These are phyloP conservation scores for Carex littledalei DNA, from an alignment of 176 grass and related monocot species.

Conservation along the genomic window DNA sequence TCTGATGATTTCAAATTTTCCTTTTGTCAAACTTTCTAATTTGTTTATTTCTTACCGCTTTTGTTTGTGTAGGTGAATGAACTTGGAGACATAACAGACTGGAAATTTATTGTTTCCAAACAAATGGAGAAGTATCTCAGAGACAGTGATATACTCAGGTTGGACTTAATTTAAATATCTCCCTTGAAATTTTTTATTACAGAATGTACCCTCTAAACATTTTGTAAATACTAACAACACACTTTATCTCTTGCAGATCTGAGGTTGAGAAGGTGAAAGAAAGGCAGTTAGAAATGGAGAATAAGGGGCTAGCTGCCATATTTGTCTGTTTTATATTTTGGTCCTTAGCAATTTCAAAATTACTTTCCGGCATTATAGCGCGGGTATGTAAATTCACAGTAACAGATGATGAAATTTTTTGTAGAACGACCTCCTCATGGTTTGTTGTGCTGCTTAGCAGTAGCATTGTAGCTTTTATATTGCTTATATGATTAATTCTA, in stretches of 20 bases:
- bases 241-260: conserved; percentile 36
- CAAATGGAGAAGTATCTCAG: conserved; percentile 59
- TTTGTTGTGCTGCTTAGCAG: conserved; percentile 75
- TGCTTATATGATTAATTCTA: conserved; percentile 51
- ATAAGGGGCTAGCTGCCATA: conserved; percentile 65
- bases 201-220: not conserved
- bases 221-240: not conserved
- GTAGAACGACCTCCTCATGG: conserved; percentile 66
- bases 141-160: conserved; percentile 67
- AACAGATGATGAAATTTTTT: conserved; percentile 45
- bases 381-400: conserved; percentile 57
- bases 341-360: conserved; percentile 57
- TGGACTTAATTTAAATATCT: not conserved
- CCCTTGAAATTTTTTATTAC: not conserved
- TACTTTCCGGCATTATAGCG: conserved; percentile 49
- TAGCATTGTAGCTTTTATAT: conserved; percentile 66
- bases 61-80: conserved; percentile 55
- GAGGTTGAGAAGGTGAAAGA: conserved; percentile 56
- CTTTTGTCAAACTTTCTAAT: not conserved
- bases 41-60: conserved; percentile 12
- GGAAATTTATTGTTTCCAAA: conserved; percentile 59
- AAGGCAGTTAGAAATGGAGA: conserved; percentile 74
- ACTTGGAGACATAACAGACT: conserved; percentile 54
- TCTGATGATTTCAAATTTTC: not conserved
- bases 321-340: conserved; percentile 81